Evolutionary conservation across 768 basidiomycete species (phyloP).

Genomic region (Galerina sulciceps): DNA sequence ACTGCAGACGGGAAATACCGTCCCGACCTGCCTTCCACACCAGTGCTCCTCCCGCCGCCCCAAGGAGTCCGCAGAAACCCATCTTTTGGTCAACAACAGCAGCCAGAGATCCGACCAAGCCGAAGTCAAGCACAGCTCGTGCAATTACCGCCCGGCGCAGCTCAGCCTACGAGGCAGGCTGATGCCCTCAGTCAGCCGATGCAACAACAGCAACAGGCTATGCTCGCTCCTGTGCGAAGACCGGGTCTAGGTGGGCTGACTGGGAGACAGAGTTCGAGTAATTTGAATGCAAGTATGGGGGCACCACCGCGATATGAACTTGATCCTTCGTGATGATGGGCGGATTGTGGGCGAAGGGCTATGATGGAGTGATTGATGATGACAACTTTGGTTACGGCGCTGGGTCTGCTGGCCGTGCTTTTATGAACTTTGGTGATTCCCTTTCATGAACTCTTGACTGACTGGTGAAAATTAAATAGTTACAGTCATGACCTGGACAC

Average conservation of each 20-base stretch:
- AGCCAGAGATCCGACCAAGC: not conserved
- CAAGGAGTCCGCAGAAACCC: not conserved
- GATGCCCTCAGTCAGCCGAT: not conserved
- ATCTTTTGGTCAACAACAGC: not conserved
- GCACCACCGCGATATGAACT: not conserved
- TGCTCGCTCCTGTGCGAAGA: not conserved
- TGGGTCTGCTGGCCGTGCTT: not conserved
- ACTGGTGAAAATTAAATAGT: too few relatives aligned
- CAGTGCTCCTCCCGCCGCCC: constrained; percentile 14
- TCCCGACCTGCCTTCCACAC: constrained; percentile 15
- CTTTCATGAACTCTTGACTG: too few relatives aligned
- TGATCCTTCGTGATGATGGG: constrained; percentile 2
- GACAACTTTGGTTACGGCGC: too few relatives aligned
- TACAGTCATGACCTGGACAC: too few relatives aligned
- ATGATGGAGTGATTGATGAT: not conserved
- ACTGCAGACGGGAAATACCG: constrained; percentile 21
- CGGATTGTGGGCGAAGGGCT: not conserved
- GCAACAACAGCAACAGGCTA: not conserved
- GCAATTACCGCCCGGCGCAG: not conserved
- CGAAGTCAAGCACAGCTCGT: constrained; percentile 1
- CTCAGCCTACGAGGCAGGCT: not conserved
- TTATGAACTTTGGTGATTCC: not conserved
- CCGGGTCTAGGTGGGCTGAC: not conserved
- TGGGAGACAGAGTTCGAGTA: not conserved
- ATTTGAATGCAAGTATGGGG: not conserved